Evolutionary conservation across 257 asterid species (phyloP).

Genomic region (Petunia axillaris): DNA sequence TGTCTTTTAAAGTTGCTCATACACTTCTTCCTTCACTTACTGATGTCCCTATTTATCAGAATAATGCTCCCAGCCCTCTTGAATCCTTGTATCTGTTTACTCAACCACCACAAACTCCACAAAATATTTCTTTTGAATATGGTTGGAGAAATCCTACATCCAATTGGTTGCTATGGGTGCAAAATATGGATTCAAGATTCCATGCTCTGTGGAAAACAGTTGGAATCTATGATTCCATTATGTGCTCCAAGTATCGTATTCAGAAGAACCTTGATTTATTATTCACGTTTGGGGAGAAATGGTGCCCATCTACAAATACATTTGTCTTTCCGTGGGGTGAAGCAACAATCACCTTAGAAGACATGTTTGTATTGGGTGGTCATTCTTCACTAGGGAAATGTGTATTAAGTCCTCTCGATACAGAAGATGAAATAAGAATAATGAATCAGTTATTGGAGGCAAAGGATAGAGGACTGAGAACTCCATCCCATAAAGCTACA

Average conservation of each 20-base stretch:
- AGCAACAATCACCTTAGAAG: constrained; percentile 31
- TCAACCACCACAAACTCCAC: too few species aligned
- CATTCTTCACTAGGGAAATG: constrained; percentile 23
- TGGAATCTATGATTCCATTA: constrained; percentile 24
- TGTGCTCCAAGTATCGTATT: background rate
- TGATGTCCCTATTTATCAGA: too few species aligned
- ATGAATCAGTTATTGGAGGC: background rate
- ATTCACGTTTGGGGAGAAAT: constrained; percentile 22
- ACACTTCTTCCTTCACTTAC: too few species aligned
- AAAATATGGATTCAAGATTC: background rate
- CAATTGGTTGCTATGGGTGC: constrained; percentile 18
- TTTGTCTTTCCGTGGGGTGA: constrained; percentile 31
- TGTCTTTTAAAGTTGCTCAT: too few species aligned
- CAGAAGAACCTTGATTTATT: constrained; percentile 15
- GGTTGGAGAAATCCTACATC: background rate
- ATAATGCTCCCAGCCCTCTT: too few species aligned
- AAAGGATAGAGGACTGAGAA: background rate
- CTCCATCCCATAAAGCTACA: too few species aligned
- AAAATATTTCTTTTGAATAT: too few species aligned
- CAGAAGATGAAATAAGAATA: background rate
- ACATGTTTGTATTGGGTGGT: constrained; percentile 25
- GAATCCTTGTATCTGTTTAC: too few species aligned
- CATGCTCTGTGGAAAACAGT: constrained; percentile 16
- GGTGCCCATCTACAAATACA: constrained; percentile 26
- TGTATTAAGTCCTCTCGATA: background rate